Base-by-base conservation (phyloP, 345 rosid genomes). In the Boechera retrofracta region DNA sequence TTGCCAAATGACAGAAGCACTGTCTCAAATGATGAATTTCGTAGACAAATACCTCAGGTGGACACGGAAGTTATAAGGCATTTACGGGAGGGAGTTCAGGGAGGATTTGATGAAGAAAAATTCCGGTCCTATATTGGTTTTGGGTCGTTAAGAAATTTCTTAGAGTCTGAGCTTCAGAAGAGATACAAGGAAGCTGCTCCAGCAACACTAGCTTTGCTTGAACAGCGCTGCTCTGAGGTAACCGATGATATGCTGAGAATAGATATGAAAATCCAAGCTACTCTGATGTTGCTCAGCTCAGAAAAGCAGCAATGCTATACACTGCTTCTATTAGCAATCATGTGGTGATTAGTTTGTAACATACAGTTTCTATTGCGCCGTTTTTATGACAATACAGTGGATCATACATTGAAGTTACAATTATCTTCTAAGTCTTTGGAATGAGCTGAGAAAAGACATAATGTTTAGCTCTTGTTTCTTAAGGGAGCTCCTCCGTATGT, bases 71-170 rank as follows among this genome's bases (percentile, higher is more conserved):
- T 94, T 48, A 12, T 87, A 45, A 83, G 77, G 55, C 94, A 94
- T 80, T 82, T 94, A 55, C 87, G 86, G n/a, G 96, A 94, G 5
- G 95, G 91, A 44, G 74, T 94, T 36, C 81, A 85, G 35, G 98
- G 98, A 80, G 98, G 98, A 62, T 94, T 89, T 64, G 98, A 94
- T 78, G 98, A 94, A 85, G 97, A 89, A 24, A 94, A 92, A 63
- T 94, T 87, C 71, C 83, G 82, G 53, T 67, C 91, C 0, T 69
- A 75, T 67, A 82, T 95, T 72, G 98, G 99, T 74, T 95, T 94
- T 76, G 82, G 87, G 49, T 92, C 94, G 33, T 76, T 95, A 79
- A 89, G 90, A 80, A 91, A 90, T 71, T 95, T 76, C 80, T 83
- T 92, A 81, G 99, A 91, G 79, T 86, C 85, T 16, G 98, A 95